phyloP scores from a whole-genome alignment of 371 early-diverging fungal genomes.

The Apophysomyces elegans region DNA sequence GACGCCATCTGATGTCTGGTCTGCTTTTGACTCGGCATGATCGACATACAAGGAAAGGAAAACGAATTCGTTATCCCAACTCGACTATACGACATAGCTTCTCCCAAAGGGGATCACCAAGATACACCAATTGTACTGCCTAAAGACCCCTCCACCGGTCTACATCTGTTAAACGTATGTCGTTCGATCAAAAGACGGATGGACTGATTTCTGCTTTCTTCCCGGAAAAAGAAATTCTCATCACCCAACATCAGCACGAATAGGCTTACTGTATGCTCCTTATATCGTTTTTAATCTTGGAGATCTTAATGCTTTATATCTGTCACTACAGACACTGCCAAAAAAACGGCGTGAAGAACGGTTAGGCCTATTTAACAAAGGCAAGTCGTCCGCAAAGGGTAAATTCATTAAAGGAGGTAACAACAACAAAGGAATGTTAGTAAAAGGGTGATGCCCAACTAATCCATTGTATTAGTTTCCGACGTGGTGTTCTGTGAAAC shows the following conservation, averaged over 20 bases:
- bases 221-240: conserved; percentile 28
- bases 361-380: conserved; percentile 39
- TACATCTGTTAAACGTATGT: conserved; percentile 27
- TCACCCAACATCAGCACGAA: conserved; percentile 36
- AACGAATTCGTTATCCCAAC: no score
- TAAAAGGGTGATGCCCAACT: no score
- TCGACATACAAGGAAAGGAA: no score
- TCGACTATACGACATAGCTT: no score
- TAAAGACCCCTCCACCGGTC: conserved; percentile 11
- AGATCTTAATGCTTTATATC: background rate
- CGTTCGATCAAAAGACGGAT: background rate
- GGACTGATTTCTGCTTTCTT: no score
- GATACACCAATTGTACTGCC: background rate
- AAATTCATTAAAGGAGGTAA: conserved; percentile 12
- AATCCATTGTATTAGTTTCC: conserved; percentile 1
- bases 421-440: no score
- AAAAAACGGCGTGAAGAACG: background rate
- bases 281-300: background rate
- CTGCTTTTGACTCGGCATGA: no score
- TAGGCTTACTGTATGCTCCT: conserved; percentile 29
- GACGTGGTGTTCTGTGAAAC: conserved; percentile 32
- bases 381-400: conserved; percentile 39
- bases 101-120: background rate
- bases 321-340: background rate
- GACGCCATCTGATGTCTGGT: background rate